These are phyloP conservation scores for Paramarasmius palmivorus DNA, from an alignment of 1,284 basidiomycete genomes.

Conservation along the genomic window DNA sequence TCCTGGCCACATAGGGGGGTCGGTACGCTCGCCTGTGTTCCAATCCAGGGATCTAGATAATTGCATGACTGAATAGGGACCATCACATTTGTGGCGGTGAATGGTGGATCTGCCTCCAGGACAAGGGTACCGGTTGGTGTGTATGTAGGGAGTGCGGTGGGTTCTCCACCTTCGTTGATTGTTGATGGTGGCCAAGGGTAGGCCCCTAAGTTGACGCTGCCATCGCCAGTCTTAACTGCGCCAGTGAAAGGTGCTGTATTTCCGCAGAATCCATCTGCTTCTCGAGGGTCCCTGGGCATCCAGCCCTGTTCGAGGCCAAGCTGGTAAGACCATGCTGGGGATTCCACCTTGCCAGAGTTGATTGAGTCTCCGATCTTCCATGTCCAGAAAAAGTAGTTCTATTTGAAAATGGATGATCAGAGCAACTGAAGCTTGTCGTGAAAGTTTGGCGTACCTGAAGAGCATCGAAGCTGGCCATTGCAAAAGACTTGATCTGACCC, in stretches of 20 bases:
- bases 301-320: conserved; percentile 84
- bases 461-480: conserved; percentile 83
- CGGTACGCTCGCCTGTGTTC: no score
- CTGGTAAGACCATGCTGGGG: conserved; percentile 88
- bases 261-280: conserved; percentile 68
- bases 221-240: conserved; percentile 64
- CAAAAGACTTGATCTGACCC: conserved; percentile 62
- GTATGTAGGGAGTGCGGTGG: conserved; percentile 56
- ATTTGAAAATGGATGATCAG: no score
- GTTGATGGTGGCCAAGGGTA: conserved; percentile 65
- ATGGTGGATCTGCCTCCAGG: background rate
- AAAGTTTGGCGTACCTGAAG: conserved; percentile 56
- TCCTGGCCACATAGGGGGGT: no score
- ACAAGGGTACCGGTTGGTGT: conserved; percentile 55
- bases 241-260: conserved; percentile 68
- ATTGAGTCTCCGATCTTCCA: conserved; percentile 86
- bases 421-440: no score
- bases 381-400: conserved; percentile 97
- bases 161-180: conserved; percentile 50
- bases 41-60: no score
- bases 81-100: background rate
- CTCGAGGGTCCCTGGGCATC: conserved; percentile 85
- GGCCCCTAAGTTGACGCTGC: conserved; percentile 45
- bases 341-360: conserved; percentile 62
- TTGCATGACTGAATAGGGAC: no score